Base-by-base conservation (phyloP, 495 filamentous ascomycete genomes). In the Viridothelium virens region DNA sequence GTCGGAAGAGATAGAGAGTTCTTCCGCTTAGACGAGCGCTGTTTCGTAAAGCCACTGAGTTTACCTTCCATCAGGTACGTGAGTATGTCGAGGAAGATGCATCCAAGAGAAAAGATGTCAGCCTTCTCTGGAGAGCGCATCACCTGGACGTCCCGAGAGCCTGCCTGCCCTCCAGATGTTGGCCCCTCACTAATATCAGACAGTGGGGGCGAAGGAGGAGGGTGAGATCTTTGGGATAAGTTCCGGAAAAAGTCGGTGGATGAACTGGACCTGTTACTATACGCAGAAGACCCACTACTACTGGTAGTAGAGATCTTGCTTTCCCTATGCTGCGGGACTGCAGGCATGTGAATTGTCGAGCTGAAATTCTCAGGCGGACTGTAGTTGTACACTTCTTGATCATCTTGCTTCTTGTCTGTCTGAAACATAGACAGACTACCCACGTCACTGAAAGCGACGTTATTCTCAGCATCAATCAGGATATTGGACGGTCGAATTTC, bases 361-460 rank as follows among this genome's bases (percentile, higher is more conserved):
- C 39, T 63, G 18, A 71, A 65, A n/a, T 62, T 36, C 72, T 97
- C 93, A 2, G 93, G 92, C 2, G 93, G 86, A 1, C 88, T 87
- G 70, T 96, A 94, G 68, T 95, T 88, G 77, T 96, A 96, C 41
- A 83, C 81, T 72, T 97, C 93, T 41, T 87, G 86, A 68, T 92
- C 90, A 64, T 85, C 76, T 11, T 71, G 68, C 69, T 78, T 75
- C 56, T 78, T 79, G 61, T 83, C 81, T 56, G 71, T 68, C 78
- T 82, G 75, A 78, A 86, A 72, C 38, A 84, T 78, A 75, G 86
- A 78, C 74, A 89, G 75, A 10, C 82, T 84, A 59, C 87, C 85
- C 70, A 85, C 89, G 70, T 95, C 91, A 39, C 86, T 82, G 47
- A 94, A 85, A 71, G 86, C 89, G 63, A 96, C 86, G 46, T 83